Evolutionary conservation across 2,329 filamentous ascomycete species (phyloP), one percentile per base, ranked within the genome.

Genomic region (Diaporthe sp.): DNA sequence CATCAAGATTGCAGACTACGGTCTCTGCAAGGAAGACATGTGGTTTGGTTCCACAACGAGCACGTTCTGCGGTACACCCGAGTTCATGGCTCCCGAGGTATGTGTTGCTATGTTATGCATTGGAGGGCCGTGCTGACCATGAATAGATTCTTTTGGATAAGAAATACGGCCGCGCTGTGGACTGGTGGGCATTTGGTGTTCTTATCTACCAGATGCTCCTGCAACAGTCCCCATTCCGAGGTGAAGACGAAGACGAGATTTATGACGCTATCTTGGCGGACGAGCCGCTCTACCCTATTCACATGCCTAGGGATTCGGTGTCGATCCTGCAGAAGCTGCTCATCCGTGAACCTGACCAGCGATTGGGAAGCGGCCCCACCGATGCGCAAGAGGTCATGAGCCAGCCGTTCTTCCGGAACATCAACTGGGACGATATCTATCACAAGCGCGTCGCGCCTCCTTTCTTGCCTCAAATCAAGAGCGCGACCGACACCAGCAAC

Each of bases 141-240:
- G 31, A 10, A 25, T 77, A 97, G 94, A 99, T 99, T 85, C 88
- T 99, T 49, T 89, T 98, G 75, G 97, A 99, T 84, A 99, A 99
- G 89, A 98, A 98, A 83, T 99, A 99, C 81, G 96, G 96, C 61
- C 93, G 97, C 75, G 95, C 97, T 22, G 97, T 99, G 58, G 97
- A 99, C 84, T 99, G 97, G 97, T 99, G 97, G 97, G 97, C 97
- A 9, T 99, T 99, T 85, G 97, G 97, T 84, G 97, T 99, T 44
- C 87, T 99, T 80, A 99, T 99, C 81, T 99, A 99, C 87, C 97
- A 99, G 85, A 99, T 99, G 97, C 93, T 99, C 75, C 91, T 99
- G 67, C 97, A 99, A 83, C 97, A 99, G 84, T 98, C 96, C 42
- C 97, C 97, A 0, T 99, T 99, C 94, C 94, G 97, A 80, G 97